Conservation (phyloP, 2,329 filamentous ascomycete genomes). For the Penicillium sp. region DNA sequence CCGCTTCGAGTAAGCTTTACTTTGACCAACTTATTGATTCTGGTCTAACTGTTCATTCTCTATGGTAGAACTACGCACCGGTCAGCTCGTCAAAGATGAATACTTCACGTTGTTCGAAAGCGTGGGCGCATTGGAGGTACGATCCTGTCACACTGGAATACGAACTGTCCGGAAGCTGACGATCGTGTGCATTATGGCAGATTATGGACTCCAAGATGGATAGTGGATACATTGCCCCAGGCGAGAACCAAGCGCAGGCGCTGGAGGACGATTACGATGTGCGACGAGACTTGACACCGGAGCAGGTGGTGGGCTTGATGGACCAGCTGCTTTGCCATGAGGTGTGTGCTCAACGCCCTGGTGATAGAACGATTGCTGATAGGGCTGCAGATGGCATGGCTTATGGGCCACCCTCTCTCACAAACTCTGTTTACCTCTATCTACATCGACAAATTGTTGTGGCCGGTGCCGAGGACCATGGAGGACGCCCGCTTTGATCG, state of each 20-base stretch:
- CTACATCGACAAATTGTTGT: constrained; percentile 78
- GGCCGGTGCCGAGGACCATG: constrained; percentile 60
- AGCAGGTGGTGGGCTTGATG: constrained; percentile 86
- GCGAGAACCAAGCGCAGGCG: constrained; percentile 54
- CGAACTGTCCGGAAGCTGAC: constrained; percentile 16
- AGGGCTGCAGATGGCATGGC: constrained; percentile 75
- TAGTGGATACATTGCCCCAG: constrained; percentile 73
- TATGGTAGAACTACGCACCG: constrained; percentile 63
- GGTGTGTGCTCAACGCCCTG: constrained; percentile 44
- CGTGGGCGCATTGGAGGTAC: constrained; percentile 65
- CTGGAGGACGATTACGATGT: constrained; percentile 80
- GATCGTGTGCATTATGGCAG: constrained; percentile 45
- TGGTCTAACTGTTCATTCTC: constrained; percentile 3
- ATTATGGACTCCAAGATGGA: constrained; percentile 99
- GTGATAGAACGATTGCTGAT: background rate
- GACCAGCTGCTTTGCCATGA: constrained; percentile 88
- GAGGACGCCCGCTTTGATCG: constrained; percentile 59
- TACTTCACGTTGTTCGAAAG: constrained; percentile 91
- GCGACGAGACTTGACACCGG: constrained; percentile 59
- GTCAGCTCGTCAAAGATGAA: constrained; percentile 88
- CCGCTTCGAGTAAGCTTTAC: constrained; percentile 45
- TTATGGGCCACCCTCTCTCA: constrained; percentile 88
- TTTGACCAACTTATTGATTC: background rate
- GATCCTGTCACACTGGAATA: constrained; percentile 16
- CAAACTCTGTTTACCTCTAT: constrained; percentile 92